A percentile compares a stretch with the other conserved stretches of the same genome.
Conservation (phyloP, 805 yeast genomes). For the Cyberlindnera saturnus region DNA sequence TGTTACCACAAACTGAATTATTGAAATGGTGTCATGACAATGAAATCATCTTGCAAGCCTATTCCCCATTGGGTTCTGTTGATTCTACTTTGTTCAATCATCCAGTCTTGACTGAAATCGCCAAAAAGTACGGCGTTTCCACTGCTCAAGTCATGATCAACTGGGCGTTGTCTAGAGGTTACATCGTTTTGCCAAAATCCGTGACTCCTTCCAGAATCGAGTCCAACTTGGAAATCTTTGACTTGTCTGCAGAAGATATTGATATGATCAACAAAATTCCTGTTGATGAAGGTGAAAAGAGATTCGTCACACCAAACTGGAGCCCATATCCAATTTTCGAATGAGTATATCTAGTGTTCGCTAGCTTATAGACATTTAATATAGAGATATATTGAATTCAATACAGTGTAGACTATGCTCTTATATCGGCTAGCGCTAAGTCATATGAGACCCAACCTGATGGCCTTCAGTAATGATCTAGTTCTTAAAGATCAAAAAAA, state of each 20-base stretch:
- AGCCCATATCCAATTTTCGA: neutral
- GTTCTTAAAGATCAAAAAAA: no score
- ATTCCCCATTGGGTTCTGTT: constrained; percentile 16
- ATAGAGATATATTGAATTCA: no score
- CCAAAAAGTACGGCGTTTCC: constrained; percentile 33
- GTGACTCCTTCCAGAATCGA: constrained; percentile 37
- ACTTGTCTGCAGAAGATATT: constrained; percentile 31
- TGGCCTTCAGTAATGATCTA: no score
- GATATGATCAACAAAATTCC: constrained; percentile 15
- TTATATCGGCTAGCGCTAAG: no score
- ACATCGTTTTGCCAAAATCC: constrained; percentile 49
- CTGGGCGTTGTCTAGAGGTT: constrained; percentile 55
- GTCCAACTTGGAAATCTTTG: constrained; percentile 27
- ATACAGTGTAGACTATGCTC: no score
- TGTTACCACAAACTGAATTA: constrained; percentile 15
- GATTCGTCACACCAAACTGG: constrained; percentile 21
- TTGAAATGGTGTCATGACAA: constrained; percentile 8
- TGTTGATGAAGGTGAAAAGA: constrained; percentile 23
- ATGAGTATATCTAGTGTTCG: no score
- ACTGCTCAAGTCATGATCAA: constrained; percentile 50
- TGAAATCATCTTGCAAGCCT: constrained; percentile 16
- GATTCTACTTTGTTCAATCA: constrained; percentile 25
- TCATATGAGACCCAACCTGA: no score
- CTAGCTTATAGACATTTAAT: no score
- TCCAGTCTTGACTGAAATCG: constrained; percentile 36